Evolutionary conservation across 2,329 filamentous ascomycete species (phyloP), one percentile per base, ranked within the genome.

Genomic region (Aspergillus sp.): DNA sequence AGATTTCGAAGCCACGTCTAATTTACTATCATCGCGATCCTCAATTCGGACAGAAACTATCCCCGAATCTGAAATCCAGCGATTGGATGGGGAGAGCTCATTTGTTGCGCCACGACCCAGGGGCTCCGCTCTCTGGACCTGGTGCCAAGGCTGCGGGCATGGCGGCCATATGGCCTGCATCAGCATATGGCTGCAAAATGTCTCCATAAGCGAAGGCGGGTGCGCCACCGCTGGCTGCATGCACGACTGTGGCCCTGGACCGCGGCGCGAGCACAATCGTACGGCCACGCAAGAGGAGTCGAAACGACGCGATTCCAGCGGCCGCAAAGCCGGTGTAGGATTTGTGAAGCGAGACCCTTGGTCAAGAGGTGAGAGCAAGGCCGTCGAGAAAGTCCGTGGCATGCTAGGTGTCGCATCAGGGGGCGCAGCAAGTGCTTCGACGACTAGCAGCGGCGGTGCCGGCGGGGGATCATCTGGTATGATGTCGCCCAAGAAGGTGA

Each of bases 121-220:
- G 43, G 66, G 64, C 29, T 56, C 66, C 11, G 57, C 60, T 6
- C 67, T 80, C 13, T 81, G 74, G 72, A 72, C 74, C 5, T 75
- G 73, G 67, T 85, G 81, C 58, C 70, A 80, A 53, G 67, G 75
- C 9, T 85, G 81, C 58, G 78, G 78, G 4, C 81, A 85, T 52
- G 73, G 76, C 33, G 79, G 75, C 2, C 81, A 85, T 55, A 64
- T 73, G 5, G 72, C 72, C 39, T 85, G 81, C 57, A 68, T 82
- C 28, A 69, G 67, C 6, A 69, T 70, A 10, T 83, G 80, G 79
- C 75, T 81, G 43, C 63, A 64, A 12, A 70, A 76, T 41, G 51
- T 69, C 13, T 59, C 70, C 29, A 67, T 70, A 32, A 72, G 67
- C 32, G 73, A 76, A 49, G 79, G 78, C 11, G 72, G 71, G 28